Evolutionary conservation across 805 yeast species (phyloP), one percentile per base, ranked within the genome.

Genomic region (Ogataea parapolymorpha): DNA sequence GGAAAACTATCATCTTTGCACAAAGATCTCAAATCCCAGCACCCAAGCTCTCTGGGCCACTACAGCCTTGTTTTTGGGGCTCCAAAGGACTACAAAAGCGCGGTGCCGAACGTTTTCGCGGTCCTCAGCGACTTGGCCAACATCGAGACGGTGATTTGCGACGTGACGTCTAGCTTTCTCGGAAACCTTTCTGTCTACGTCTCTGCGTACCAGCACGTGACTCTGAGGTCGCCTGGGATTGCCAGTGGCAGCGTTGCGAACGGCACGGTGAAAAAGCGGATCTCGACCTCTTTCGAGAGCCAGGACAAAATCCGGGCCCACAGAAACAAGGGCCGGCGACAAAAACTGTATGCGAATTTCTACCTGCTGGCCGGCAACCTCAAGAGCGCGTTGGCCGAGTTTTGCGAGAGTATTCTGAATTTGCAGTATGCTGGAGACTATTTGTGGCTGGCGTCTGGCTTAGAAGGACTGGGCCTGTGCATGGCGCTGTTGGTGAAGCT

Each of bases 361-460:
- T 81, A 78, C 54, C 66, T 93, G 11, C 62, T 93, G 34, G 83
- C 96, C 1, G 99, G 99, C 1, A 77, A 85, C 39, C 71, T 83
- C 32, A 58, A 70, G 12, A 85, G 80, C 42, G 95, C 97, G 0
- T 58, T 90, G 39, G 68, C 71, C 17, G 79, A 80, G 44, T 82
- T 89, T 51, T 75, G 81, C n/a, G 95, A 89, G 29, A 81, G 96
- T 0, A 71, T 83, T 1, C 54, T 67, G 2, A 64, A 74, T 17
- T 63, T 88, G 39, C 79, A 77, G 45, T 69, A 75, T 10, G 69
- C 81, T 2, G 79, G 79, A 37, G 99, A 93, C 58, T 75, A 76
- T 53, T 65, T 93, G 7, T 93, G 98, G 98, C 70, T 87, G 11
- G 98, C 83, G 0, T 82, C 91, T 22, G 79, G 96, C 0, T 58